phyloP scores from a whole-genome alignment of 2,329 filamentous ascomycete genomes.

The Penicillium sp. region DNA sequence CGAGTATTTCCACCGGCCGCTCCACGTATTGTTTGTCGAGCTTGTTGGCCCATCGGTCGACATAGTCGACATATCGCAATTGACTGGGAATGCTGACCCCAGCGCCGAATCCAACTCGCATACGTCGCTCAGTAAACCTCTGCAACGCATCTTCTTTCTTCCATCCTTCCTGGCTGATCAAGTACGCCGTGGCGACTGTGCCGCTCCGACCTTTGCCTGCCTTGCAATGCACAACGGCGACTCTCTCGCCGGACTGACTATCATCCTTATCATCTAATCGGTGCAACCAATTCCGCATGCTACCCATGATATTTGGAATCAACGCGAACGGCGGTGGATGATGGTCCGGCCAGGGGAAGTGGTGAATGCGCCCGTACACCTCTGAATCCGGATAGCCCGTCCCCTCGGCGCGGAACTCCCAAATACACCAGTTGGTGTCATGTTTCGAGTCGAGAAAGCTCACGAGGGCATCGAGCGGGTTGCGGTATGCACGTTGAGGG shows the following conservation, averaged over 20 bases:
- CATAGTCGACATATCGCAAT: constrained; percentile 77
- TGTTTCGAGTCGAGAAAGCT: constrained; percentile 83
- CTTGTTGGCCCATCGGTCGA: constrained; percentile 74
- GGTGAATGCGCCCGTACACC: constrained; percentile 76
- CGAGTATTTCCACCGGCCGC: constrained; percentile 72
- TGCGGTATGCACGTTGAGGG: constrained; percentile 87
- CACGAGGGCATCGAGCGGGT: constrained; percentile 80
- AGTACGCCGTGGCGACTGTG: constrained; percentile 77
- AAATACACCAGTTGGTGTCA: constrained; percentile 80
- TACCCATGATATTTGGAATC: constrained; percentile 81
- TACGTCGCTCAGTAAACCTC: constrained; percentile 72
- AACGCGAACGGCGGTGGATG: constrained; percentile 90
- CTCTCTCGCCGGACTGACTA: constrained; percentile 47
- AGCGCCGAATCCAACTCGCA: constrained; percentile 80
- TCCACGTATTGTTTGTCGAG: constrained; percentile 73
- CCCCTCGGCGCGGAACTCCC: constrained; percentile 95
- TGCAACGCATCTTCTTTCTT: constrained; percentile 57
- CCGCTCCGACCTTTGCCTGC: constrained; percentile 92
- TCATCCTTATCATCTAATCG: constrained; percentile 28
- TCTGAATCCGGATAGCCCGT: constrained; percentile 90
- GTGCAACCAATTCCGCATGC: constrained; percentile 83
- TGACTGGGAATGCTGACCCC: constrained; percentile 94
- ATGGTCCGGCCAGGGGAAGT: constrained; percentile 96
- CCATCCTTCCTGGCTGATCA: constrained; percentile 82
- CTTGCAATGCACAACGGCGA: constrained; percentile 93